Base-by-base conservation (phyloP, 1,139 yeast genomes). In the Suhomyces bokatorum region DNA sequence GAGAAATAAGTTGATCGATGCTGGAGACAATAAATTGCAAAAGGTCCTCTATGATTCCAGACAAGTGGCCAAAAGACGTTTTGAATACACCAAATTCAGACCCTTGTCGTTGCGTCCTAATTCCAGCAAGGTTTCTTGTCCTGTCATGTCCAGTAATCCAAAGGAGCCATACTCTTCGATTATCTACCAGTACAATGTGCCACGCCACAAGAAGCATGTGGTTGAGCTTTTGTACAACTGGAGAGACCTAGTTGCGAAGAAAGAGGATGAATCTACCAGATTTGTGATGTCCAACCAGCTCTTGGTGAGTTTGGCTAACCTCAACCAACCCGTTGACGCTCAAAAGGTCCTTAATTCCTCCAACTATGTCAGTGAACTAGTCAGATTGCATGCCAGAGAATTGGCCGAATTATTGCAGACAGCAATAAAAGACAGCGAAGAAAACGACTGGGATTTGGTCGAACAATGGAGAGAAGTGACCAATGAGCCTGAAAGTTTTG, bases 281-380 rank as follows among this genome's bases (percentile, higher is more conserved):
- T 93, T 70, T 56, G 70, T 93, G 8, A 85, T 91, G 93, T 82
- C 96, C 4, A 90, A 89, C 59, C 95, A 86, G 56, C 64, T 85
- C 9, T 62, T 93, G 40, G 84, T 85, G 0, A 75, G 85, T 1
- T 65, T 93, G 42, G 82, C 85, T 4, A 69, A 77, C 11, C 57
- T 72, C 40, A 56, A 72, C 11, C 68, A 73, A 36, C 95, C 96
- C 1, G 75, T 78, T 0, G 83, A 77, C 47, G 67, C 78, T 0
- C 68, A 73, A 14, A 83, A 81, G n/a, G 79, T 88, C 3, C 61
- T 86, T 33, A 70, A 76, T 28, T 75, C 71, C 15, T 76, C 77
- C 37, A 75, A 69, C 46, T 74, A 66, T 45, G 71, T 76, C 31
- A 75, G 84, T 13, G 85, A 80, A 43, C 73, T 69, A 59, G 87